Evolutionary conservation across 345 rosid species (phyloP), one percentile per base, ranked within the genome.

Genomic region (Salix exigua): DNA sequence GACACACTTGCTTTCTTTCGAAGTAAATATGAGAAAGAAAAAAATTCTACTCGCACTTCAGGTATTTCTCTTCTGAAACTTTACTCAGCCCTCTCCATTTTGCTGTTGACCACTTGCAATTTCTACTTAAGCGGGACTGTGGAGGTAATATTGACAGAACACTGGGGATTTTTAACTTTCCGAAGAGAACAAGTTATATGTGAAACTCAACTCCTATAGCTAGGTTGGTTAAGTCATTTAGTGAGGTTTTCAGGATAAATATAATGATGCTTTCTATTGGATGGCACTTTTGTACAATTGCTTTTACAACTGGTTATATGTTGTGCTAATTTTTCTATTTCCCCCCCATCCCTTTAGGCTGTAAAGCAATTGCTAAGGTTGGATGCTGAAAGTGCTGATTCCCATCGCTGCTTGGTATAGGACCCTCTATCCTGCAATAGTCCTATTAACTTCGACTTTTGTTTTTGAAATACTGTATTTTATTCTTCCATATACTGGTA

Each of bases 1-100:
- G 83, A 94, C 97, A 40, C 99, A 96, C 90, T 79, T 92, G 68
- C 96, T 96, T 80, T 92, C 99, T 12, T 96, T 96, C 85, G 97
- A 94, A 88, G 93, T 94, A 68, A 91, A 94, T 77, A 92, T 96
- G 85, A 89, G 99, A 87, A 96, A 89, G 89, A 95, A 86, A 81
- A 92, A 91, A 83, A 85, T 88, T 86, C 87, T 96, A 75, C 95
- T 91, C 73, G 98, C 98, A 31, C 89, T 96, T 74, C 98, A 94
- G 99, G 99, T 96, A 84, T 65, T 50, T 51, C 48, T 66, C 68
- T 23, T 8, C 18, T 16, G 23, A 18, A 77, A 40, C 4, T 31
- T 18, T 70, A 13, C 35, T 55, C 19, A 18, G 11, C 60, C 25
- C 18, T n/a, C 14, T 30, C 7, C 16, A 6, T 21, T 19, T 6